Conservation (phyloP, 1,139 yeast genomes). For the Geotrichum reessii region DNA sequence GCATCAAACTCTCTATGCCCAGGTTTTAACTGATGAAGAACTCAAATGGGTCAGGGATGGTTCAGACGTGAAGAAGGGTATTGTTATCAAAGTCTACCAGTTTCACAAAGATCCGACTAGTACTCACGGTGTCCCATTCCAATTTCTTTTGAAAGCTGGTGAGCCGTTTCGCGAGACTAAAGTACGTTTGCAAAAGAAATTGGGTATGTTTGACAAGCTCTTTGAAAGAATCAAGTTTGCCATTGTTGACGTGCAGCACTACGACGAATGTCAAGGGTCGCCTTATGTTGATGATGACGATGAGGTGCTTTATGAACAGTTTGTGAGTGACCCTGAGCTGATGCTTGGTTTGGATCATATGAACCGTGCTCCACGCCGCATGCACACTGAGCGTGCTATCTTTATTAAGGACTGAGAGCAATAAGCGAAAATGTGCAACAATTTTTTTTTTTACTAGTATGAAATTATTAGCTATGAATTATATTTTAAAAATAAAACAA, state of each 20-base stretch:
- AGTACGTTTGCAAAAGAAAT: slow-evolving; percentile 55
- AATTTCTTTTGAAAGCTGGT: slow-evolving; percentile 50
- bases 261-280: slow-evolving; percentile 29
- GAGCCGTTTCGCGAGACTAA: slow-evolving; percentile 65
- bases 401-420: slow-evolving; percentile 39
- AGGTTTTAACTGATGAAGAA: slow-evolving; percentile 34
- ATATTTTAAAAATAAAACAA: neutral
- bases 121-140: slow-evolving; percentile 84
- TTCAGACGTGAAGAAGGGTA: slow-evolving; percentile 20
- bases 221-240: slow-evolving; percentile 71
- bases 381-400: slow-evolving; percentile 51
- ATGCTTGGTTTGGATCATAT: slow-evolving; percentile 80
- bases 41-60: slow-evolving; percentile 26
- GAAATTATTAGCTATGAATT: neutral
- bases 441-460: neutral
- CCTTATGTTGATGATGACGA: slow-evolving; percentile 49
- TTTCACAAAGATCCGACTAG: slow-evolving; percentile 65
- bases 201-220: slow-evolving; percentile 75
- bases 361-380: slow-evolving; percentile 50
- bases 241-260: slow-evolving; percentile 27
- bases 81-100: slow-evolving; percentile 55
- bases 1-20: slow-evolving; percentile 31
- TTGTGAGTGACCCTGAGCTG: slow-evolving; percentile 41
- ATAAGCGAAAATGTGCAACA: neutral
- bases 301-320: slow-evolving; percentile 48